A percentile compares a stretch with the other conserved stretches of the same genome.
phyloP scores from a whole-genome alignment of 176 grass and related monocot species.

The Carex kokanica region DNA sequence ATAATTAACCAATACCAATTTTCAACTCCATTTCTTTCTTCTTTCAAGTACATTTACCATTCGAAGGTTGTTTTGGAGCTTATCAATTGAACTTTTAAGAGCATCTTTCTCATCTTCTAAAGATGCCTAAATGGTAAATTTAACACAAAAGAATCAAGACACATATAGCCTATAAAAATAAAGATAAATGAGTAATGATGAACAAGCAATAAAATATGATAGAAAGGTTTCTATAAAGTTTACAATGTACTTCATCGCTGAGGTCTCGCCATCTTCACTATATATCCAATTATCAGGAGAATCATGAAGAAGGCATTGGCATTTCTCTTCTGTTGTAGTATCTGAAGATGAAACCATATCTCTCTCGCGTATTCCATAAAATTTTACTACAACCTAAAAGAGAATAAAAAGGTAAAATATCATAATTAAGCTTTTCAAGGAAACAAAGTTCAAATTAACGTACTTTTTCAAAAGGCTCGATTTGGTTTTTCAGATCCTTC shows the following conservation, averaged over 20 bases:
- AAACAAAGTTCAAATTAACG: slow-evolving; percentile 21
- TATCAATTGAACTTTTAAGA: slow-evolving; percentile 71
- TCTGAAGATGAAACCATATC: slow-evolving; percentile 41
- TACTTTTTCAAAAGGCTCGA: slow-evolving; percentile 67
- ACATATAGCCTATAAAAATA: slow-evolving; percentile 1
- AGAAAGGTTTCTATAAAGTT: slow-evolving; percentile 50
- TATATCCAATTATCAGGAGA: slow-evolving; percentile 77
- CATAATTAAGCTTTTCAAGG: not conserved
- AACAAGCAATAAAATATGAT: slow-evolving; percentile 22
- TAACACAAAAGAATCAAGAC: slow-evolving; percentile 17
- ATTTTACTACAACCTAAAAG: slow-evolving; percentile 78
- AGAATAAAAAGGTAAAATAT: not conserved
- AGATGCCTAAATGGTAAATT: slow-evolving; percentile 50
- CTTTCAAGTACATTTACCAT: slow-evolving; percentile 52
- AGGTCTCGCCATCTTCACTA: slow-evolving; percentile 59
- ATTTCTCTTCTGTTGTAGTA: slow-evolving; percentile 60
- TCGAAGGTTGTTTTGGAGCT: slow-evolving; percentile 89
- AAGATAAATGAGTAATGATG: slow-evolving; percentile 21
- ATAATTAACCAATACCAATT: slow-evolving; percentile 28
- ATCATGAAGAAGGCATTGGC: slow-evolving; percentile 64
- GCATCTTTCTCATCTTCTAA: slow-evolving; percentile 72
- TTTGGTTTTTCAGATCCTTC: slow-evolving; percentile 48
- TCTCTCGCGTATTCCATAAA: slow-evolving; percentile 69
- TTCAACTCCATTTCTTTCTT: slow-evolving; percentile 20
- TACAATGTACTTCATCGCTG: slow-evolving; percentile 99